Base-by-base conservation (phyloP, 805 yeast genomes). In the Metschnikowia henanensis region DNA sequence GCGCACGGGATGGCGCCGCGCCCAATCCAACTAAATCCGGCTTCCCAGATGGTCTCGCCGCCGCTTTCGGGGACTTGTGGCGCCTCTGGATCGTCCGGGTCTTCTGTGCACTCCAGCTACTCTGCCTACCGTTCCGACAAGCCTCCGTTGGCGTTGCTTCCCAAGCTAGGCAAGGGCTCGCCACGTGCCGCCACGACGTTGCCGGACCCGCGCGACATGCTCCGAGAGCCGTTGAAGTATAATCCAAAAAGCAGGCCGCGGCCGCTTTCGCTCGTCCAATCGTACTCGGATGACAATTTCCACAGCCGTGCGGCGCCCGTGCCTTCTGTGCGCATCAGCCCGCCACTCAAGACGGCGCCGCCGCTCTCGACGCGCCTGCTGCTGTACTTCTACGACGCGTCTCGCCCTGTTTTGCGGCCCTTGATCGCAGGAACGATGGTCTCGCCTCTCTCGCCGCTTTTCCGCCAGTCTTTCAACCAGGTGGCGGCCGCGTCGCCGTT, bases 231-330 rank as follows among this genome's bases (percentile, higher is more conserved):
- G 18, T 43, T 56, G 41, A 55, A 59, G 26, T 65, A 60, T 50
- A 70, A 66, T 47, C 72, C 72, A 6, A 68, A 65, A 45, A 52
- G 68, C 40, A 60, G 76, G 43, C 75, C 75, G 13, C 49, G 65
- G 31, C 76, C 75, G 5, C 55, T 70, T 35, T 46, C 69, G 12
- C 61, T 70, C 35, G 66, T 56, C 47, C 68, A 64, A 44, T 61
- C 71, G 16, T 59, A 57, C 46, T 47, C 58, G 21, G 55, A 55
- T 21, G 58, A 57, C 35, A 37, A 34, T 32, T 36, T 31, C 22
- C 41, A 42, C 29, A 38, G 23, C 30, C 44, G 51, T 20, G 46
- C 33, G 9, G 34, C 30, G 9, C 18, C 43, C 2, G 34, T 20
- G 10, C 38, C 45, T 13, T 13, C 43, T 15, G 41, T 41, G 13